Evolutionary conservation across 768 basidiomycete genomes (phyloP).

Genomic region (Tylopilus sp.): DNA sequence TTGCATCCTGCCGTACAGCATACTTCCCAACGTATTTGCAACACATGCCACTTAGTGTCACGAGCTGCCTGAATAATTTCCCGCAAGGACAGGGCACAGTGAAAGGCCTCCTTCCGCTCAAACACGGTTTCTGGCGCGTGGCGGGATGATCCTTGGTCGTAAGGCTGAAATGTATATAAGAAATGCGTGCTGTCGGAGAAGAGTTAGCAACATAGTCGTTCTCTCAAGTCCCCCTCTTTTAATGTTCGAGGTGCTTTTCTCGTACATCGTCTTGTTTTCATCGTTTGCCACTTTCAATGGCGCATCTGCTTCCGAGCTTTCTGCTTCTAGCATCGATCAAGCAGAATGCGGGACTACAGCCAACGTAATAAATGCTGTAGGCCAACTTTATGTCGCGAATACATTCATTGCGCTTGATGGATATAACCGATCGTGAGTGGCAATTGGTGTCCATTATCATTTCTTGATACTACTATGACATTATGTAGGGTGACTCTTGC

Average conservation of each 20-base stretch:
- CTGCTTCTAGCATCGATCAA: background rate
- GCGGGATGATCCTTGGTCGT: background rate
- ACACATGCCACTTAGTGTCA: no score
- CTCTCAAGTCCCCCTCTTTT: background rate
- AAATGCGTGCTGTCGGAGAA: no score
- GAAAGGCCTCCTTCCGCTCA: background rate
- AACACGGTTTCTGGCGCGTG: no score
- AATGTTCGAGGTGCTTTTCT: background rate
- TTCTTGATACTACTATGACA: background rate
- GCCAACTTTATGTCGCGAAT: background rate
- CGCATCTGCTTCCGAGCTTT: background rate
- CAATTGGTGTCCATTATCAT: background rate
- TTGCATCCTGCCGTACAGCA: no score
- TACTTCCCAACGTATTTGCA: no score
- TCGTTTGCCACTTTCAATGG: background rate
- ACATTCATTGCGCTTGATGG: background rate
- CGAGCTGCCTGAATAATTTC: background rate
- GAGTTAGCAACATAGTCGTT: background rate
- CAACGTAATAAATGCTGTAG: background rate
- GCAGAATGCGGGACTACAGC: background rate
- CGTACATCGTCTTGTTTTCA: background rate
- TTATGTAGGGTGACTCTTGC: background rate
- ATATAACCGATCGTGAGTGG: background rate
- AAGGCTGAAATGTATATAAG: background rate
- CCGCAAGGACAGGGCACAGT: background rate